Evolutionary conservation across 192 early-diverging fungal species (phyloP).

Genomic region (Allomyces macrogynus): DNA sequence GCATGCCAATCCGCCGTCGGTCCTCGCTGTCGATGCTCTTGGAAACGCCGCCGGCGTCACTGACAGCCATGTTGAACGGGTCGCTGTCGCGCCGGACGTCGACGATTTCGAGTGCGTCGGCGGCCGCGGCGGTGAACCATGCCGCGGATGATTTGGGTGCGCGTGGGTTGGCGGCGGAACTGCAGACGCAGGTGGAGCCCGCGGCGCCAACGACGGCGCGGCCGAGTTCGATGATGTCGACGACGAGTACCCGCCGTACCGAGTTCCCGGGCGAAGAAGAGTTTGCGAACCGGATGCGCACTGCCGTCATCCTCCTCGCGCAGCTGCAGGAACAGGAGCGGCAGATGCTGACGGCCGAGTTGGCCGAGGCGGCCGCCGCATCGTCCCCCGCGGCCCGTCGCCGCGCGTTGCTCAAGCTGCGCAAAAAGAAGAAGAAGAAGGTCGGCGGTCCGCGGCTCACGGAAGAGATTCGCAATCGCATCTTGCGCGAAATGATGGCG

Average conservation of each 20-base stretch:
- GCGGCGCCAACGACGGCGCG: conserved; percentile 6
- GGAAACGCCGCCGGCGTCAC: not conserved
- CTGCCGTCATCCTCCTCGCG: conserved; percentile 85
- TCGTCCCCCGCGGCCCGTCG: conserved; percentile 10
- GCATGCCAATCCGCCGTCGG: not conserved
- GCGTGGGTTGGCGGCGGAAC: not conserved
- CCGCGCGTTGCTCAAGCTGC: too few species aligned
- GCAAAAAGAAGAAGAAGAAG: too few species aligned
- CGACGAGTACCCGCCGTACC: too few species aligned
- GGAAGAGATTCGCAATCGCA: conserved; percentile 72
- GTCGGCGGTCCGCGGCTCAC: conserved; percentile 12
- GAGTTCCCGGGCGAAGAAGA: conserved; percentile 30
- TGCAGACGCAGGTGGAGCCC: conserved; percentile 8
- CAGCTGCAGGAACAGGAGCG: conserved; percentile 59
- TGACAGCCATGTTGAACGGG: too few species aligned
- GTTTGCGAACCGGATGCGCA: conserved; percentile 81
- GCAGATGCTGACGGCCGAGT: too few species aligned
- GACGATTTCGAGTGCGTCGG: too few species aligned
- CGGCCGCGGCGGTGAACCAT: not conserved
- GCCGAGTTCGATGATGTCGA: too few species aligned
- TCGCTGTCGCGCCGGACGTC: not conserved
- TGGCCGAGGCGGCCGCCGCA: not conserved
- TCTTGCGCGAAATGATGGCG: conserved; percentile 86
- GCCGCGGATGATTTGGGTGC: not conserved
- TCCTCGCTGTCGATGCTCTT: not conserved